A percentile compares a stretch with the other conserved stretches of the same genome.
These are phyloP conservation scores for Vitrella brassicaformis DNA, from an alignment of 73 alveolate species.

Conservation along the genomic window DNA sequence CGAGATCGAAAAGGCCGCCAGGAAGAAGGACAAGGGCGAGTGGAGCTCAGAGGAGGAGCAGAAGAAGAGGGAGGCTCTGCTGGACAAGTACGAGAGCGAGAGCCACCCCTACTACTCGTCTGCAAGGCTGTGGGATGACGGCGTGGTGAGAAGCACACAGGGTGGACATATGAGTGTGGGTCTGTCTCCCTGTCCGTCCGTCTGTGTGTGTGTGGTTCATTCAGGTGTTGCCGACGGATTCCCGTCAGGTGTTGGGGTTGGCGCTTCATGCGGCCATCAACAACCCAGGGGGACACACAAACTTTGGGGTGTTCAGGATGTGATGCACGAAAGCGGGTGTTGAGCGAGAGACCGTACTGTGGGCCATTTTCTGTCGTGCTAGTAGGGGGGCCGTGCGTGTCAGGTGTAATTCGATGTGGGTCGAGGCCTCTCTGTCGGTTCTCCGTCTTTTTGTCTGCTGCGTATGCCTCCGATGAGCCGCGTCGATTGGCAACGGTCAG, in stretches of 20 bases:
- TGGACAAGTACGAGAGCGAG: constrained; percentile 48
- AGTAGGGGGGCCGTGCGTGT: too few relatives aligned
- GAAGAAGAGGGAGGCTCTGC: constrained; percentile 45
- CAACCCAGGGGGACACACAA: not conserved
- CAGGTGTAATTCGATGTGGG: too few relatives aligned
- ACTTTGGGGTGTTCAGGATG: not conserved
- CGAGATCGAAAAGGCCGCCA: constrained; percentile 28
- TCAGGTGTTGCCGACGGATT: not conserved
- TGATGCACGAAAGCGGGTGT: not conserved
- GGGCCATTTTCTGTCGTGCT: too few relatives aligned
- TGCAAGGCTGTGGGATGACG: constrained; percentile 92
- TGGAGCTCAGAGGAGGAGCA: constrained; percentile 4
- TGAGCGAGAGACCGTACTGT: too few relatives aligned
- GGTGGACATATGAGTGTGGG: not conserved
- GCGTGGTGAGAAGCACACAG: constrained; percentile 18
- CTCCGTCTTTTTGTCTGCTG: too few relatives aligned
- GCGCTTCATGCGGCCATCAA: not conserved
- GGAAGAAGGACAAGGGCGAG: constrained; percentile 34
- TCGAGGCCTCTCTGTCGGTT: too few relatives aligned
- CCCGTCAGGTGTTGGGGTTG: not conserved
- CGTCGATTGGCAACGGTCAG: too few relatives aligned
- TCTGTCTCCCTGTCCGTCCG: not conserved
- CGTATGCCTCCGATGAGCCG: too few relatives aligned
- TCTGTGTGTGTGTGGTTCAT: not conserved
- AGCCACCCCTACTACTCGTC: constrained; percentile 74